Evolutionary conservation across 345 rosid species (phyloP).

Genomic region (Eucalyptus virginea): DNA sequence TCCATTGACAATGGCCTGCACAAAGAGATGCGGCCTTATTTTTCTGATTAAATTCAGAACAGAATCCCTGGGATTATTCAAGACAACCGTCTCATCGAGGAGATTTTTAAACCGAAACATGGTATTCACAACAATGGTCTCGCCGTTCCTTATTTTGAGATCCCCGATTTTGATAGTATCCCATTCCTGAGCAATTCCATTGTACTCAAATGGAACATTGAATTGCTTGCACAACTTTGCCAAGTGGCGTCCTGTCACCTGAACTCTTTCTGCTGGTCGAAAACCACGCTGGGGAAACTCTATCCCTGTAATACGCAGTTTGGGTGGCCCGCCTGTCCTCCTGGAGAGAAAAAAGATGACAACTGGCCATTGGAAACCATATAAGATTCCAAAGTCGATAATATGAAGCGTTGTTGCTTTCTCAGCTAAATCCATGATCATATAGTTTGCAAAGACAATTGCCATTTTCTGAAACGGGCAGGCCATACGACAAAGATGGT

Average conservation of each 20-base stretch:
- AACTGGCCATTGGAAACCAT: slow-evolving; percentile 83
- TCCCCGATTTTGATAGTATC: slow-evolving; percentile 50
- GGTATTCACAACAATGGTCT: slow-evolving; percentile 56
- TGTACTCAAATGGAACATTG: slow-evolving; percentile 69
- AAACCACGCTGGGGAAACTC: slow-evolving; percentile 74
- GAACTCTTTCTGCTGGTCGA: slow-evolving; percentile 66
- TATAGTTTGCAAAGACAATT: slow-evolving; percentile 45
- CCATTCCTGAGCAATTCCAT: slow-evolving; percentile 65
- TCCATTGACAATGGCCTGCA: slow-evolving; percentile 32
- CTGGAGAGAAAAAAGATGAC: slow-evolving; percentile 48
- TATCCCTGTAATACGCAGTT: slow-evolving; percentile 73
- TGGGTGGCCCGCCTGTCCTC: slow-evolving; percentile 57
- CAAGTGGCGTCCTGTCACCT: slow-evolving; percentile 57
- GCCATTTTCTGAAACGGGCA: slow-evolving; percentile 58
- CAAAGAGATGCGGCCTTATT: slow-evolving; percentile 43
- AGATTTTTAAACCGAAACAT: slow-evolving; percentile 47
- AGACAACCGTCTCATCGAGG: slow-evolving; percentile 49
- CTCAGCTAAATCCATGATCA: slow-evolving; percentile 25
- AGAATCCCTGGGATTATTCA: slow-evolving; percentile 48
- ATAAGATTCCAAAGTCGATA: slow-evolving; percentile 68
- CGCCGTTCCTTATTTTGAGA: slow-evolving; percentile 34
- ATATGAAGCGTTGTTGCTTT: slow-evolving; percentile 43
- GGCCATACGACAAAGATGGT: slow-evolving; percentile 32
- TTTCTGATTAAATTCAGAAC: slow-evolving; percentile 46
- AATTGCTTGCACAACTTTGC: slow-evolving; percentile 55